phyloP scores from a whole-genome alignment of 345 rosid genomes.

The Passiflora organensis region DNA sequence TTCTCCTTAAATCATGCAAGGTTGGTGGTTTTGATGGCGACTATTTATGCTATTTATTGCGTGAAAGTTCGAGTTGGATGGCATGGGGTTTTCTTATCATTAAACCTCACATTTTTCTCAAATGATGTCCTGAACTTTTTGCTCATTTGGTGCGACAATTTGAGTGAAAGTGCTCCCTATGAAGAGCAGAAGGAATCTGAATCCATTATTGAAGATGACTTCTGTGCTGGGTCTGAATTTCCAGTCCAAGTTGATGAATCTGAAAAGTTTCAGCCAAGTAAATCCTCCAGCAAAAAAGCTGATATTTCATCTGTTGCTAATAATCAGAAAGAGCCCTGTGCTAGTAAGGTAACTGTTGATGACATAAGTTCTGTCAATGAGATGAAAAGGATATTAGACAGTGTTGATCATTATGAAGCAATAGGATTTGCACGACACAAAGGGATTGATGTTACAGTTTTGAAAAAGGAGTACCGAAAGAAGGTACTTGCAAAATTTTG shows the following conservation, averaged over 20 bases:
- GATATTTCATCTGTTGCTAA: conserved; percentile 43
- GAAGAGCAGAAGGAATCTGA: conserved; percentile 67
- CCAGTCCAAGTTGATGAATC: conserved; percentile 49
- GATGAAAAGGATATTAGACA: conserved; percentile 77
- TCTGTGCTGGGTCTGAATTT: conserved; percentile 49
- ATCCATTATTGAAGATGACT: conserved; percentile 61
- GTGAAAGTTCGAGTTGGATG: conserved; percentile 94
- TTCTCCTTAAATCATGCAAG: conserved; percentile 92
- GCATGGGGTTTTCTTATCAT: conserved; percentile 76
- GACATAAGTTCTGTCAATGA: conserved; percentile 62
- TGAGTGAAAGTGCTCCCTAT: conserved; percentile 43
- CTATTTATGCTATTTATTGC: conserved; percentile 61
- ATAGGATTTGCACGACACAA: conserved; percentile 70
- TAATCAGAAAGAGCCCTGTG: conserved; percentile 42
- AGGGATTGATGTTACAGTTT: conserved; percentile 46
- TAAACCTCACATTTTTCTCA: conserved; percentile 85
- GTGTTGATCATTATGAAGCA: conserved; percentile 77
- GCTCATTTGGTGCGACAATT: conserved; percentile 77
- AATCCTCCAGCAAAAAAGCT: conserved; percentile 56
- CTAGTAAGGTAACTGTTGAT: conserved; percentile 43
- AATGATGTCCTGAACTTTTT: conserved; percentile 68
- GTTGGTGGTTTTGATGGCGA: conserved; percentile 70
- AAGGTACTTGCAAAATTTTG: conserved; percentile 42
- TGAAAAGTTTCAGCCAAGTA: conserved; percentile 57
- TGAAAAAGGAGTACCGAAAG: conserved; percentile 87